Conservation (phyloP, 768 basidiomycete species). For the Mycena crocata region DNA sequence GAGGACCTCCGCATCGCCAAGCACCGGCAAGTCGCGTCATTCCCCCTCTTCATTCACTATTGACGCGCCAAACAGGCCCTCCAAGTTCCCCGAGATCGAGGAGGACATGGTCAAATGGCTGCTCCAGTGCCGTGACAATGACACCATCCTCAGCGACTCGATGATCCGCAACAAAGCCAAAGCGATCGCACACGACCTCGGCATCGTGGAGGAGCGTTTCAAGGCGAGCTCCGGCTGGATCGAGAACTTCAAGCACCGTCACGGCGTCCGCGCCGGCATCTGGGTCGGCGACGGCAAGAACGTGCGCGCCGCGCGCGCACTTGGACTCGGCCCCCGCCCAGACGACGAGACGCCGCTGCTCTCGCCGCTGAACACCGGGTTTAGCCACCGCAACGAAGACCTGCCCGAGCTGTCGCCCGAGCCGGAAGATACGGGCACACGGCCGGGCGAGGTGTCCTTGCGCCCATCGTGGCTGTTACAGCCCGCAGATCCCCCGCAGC, state of each 20-base stretch:
- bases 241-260: conserved; percentile 90
- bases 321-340: conserved; percentile 26
- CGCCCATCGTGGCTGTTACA: conserved; percentile 25
- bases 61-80: conserved; percentile 62
- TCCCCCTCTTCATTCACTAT: neutral
- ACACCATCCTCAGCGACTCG: conserved; percentile 70
- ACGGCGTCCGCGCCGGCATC: conserved; percentile 76
- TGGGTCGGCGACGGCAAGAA: conserved; percentile 59
- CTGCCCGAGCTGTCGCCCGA: conserved; percentile 6
- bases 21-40: conserved; percentile 64
- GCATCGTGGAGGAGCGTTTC: conserved; percentile 78
- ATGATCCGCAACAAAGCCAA: conserved; percentile 74
- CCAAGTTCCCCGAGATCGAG: conserved; percentile 87
- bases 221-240: conserved; percentile 95
- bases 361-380: conserved; percentile 15
- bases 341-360: conserved; percentile 14
- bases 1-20: conserved; percentile 72
- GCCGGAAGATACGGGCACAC: conserved; percentile 9
- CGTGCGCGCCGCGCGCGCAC: conserved; percentile 39
- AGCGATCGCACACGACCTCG: conserved; percentile 66
- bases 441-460: conserved; percentile 9
- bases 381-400: neutral
- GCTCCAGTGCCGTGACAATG: conserved; percentile 59
- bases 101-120: conserved; percentile 71
- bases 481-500: conserved; percentile 9